phyloP scores from a whole-genome alignment of 2,329 filamentous ascomycete species.

The Fusarium drepaniforme region DNA sequence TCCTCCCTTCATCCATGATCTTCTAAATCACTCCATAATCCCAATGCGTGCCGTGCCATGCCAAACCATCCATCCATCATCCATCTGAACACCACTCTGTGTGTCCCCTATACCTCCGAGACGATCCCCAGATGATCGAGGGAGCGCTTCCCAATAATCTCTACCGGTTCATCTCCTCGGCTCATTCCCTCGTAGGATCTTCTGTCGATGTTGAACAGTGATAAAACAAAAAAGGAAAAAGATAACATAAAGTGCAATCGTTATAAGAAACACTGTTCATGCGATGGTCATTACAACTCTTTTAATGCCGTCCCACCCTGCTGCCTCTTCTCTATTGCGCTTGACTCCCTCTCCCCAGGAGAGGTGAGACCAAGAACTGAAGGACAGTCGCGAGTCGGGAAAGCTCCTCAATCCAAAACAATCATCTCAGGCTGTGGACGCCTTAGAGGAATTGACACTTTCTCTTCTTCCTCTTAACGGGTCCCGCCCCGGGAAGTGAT shows the following conservation, averaged over 20 bases:
- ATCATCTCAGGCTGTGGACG: slow-evolving; percentile 21
- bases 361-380: slow-evolving; percentile 25
- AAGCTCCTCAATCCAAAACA: slow-evolving; percentile 33
- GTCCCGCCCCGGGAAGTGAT: slow-evolving; percentile 58
- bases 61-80: slow-evolving; percentile 23
- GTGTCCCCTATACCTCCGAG: slow-evolving; percentile 30
- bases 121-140: slow-evolving; percentile 32
- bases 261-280: slow-evolving; percentile 53
- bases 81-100: slow-evolving; percentile 20
- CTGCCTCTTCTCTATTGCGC: slow-evolving; percentile 26
- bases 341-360: slow-evolving; percentile 32
- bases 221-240: slow-evolving; percentile 41
- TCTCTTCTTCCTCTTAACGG: slow-evolving; percentile 84
- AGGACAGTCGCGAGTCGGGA: slow-evolving; percentile 26
- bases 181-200: slow-evolving; percentile 35
- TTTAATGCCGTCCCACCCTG: slow-evolving; percentile 47
- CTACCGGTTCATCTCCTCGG: slow-evolving; percentile 29
- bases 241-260: slow-evolving; percentile 47
- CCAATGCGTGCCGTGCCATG: slow-evolving; percentile 38
- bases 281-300: slow-evolving; percentile 56
- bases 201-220: slow-evolving; percentile 39
- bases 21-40: slow-evolving; percentile 43
- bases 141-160: slow-evolving; percentile 40
- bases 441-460: slow-evolving; percentile 82
- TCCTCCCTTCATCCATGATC: slow-evolving; percentile 30